Percentiles rank a stretch among this genome's conserved stretches.
Evolutionary conservation across 2,329 filamentous ascomycete genomes (phyloP).

Genomic region (Fusarium kyushuense): DNA sequence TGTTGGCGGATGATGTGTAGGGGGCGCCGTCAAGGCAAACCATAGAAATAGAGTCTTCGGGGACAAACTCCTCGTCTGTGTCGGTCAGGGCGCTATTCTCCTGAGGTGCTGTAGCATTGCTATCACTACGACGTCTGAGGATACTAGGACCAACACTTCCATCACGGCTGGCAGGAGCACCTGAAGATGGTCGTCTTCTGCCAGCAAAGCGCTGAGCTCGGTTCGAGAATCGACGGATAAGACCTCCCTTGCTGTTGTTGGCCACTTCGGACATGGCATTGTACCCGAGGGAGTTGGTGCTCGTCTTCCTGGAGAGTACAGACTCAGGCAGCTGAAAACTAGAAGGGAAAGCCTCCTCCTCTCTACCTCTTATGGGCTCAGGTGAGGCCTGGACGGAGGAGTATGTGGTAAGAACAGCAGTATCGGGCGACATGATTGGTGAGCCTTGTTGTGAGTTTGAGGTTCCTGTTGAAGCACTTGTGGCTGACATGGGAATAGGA

Average conservation of each 20-base stretch:
- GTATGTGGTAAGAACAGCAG: slow-evolving; percentile 65
- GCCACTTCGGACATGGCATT: slow-evolving; percentile 65
- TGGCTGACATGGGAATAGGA: slow-evolving; percentile 62
- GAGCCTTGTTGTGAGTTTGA: slow-evolving; percentile 68
- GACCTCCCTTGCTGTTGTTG: slow-evolving; percentile 62
- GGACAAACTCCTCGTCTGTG: slow-evolving; percentile 59
- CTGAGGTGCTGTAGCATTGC: slow-evolving; percentile 77
- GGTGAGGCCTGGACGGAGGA: slow-evolving; percentile 76
- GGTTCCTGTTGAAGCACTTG: slow-evolving; percentile 67
- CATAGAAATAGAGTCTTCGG: slow-evolving; percentile 52
- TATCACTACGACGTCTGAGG: slow-evolving; percentile 88
- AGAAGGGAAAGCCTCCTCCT: slow-evolving; percentile 63
- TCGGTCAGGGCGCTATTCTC: slow-evolving; percentile 62
- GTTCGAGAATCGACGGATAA: slow-evolving; percentile 89
- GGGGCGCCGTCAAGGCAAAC: slow-evolving; percentile 57
- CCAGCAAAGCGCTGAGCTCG: slow-evolving; percentile 77
- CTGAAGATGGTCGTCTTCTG: slow-evolving; percentile 81
- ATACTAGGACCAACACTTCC: slow-evolving; percentile 91
- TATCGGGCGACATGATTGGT: slow-evolving; percentile 68
- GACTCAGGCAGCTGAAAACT: slow-evolving; percentile 80
- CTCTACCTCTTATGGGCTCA: slow-evolving; percentile 68
- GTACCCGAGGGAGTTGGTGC: slow-evolving; percentile 73
- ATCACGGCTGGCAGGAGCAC: slow-evolving; percentile 81
- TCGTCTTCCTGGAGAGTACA: slow-evolving; percentile 70
- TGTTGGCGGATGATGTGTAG: slow-evolving; percentile 62